These are phyloP conservation scores for Pyrenochaeta sp. DNA, from an alignment of 2,329 filamentous ascomycete genomes.

Conservation along the genomic window DNA sequence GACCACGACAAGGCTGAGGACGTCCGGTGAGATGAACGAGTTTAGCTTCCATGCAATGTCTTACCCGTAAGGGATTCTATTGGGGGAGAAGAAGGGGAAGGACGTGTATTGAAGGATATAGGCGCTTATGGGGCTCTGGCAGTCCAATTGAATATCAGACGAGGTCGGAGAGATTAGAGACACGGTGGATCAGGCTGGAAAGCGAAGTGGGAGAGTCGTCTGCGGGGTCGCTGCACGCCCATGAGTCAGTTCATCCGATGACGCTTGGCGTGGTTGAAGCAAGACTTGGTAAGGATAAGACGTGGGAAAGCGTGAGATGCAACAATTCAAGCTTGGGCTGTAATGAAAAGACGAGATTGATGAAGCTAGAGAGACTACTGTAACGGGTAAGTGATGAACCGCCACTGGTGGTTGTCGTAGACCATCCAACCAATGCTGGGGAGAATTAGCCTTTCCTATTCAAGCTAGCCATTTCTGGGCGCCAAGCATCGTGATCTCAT, in stretches of 20 bases:
- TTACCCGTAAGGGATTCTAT: neutral
- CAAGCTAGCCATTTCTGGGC: neutral
- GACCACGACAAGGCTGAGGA: constrained; percentile 1
- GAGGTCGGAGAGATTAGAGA: neutral
- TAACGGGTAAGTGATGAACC: neutral
- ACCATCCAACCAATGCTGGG: neutral
- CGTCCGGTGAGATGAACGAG: constrained; percentile 11
- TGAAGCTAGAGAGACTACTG: neutral
- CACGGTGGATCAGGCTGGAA: too few species aligned
- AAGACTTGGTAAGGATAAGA: neutral
- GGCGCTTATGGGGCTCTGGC: neutral
- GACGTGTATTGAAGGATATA: neutral
- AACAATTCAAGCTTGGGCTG: too few species aligned
- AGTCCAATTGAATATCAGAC: neutral
- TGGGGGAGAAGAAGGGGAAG: constrained; percentile 3
- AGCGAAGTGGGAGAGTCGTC: neutral
- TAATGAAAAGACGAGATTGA: too few species aligned
- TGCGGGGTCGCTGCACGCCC: constrained; percentile 3
- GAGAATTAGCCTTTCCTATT: too few species aligned
- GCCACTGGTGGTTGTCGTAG: neutral
- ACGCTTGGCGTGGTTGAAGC: too few species aligned
- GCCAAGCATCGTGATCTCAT: neutral
- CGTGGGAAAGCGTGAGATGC: neutral
- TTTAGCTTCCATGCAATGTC: constrained; percentile 2
- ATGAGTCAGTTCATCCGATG: neutral